Evolutionary conservation across 2,329 filamentous ascomycete genomes (phyloP).

Genomic region (Nannizziopsis barbatae): DNA sequence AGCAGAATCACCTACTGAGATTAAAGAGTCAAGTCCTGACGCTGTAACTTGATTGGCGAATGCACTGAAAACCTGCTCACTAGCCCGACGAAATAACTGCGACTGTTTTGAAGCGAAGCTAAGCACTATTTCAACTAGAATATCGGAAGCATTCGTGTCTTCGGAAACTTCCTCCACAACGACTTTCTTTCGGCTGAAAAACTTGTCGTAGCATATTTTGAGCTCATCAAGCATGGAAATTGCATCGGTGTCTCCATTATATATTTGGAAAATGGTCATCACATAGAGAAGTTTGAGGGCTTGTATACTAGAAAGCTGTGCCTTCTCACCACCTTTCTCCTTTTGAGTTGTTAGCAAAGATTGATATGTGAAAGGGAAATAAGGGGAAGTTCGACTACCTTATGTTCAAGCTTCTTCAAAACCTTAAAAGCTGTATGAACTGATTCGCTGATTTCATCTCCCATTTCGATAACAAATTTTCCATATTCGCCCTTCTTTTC

Average conservation of each 20-base stretch:
- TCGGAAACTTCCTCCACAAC: conserved; percentile 37
- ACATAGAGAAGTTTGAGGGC: conserved; percentile 73
- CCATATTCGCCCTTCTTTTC: conserved; percentile 27
- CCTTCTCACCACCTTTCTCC: conserved; percentile 44
- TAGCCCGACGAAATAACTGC: conserved; percentile 70
- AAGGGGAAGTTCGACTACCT: conserved; percentile 20
- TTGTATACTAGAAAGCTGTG: conserved; percentile 35
- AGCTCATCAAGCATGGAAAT: conserved; percentile 72
- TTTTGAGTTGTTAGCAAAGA: conserved; percentile 32
- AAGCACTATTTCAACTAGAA: conserved; percentile 78
- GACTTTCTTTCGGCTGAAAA: conserved; percentile 42
- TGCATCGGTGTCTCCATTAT: conserved; percentile 79
- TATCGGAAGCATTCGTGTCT: conserved; percentile 46
- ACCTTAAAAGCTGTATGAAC: conserved; percentile 35
- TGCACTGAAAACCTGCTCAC: conserved; percentile 74
- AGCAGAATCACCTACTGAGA: conserved; percentile 27
- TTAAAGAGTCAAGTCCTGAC: conserved; percentile 56
- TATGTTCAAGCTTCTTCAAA: conserved; percentile 29
- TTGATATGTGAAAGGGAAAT: neutral
- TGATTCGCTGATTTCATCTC: conserved; percentile 34
- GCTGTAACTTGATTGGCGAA: conserved; percentile 66
- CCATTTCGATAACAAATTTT: conserved; percentile 40
- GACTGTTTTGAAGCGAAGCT: conserved; percentile 80
- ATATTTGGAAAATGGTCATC: conserved; percentile 74
- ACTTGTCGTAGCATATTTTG: conserved; percentile 59